phyloP scores from a whole-genome alignment of 345 rosid species.

The Tarenaya hassleriana region DNA sequence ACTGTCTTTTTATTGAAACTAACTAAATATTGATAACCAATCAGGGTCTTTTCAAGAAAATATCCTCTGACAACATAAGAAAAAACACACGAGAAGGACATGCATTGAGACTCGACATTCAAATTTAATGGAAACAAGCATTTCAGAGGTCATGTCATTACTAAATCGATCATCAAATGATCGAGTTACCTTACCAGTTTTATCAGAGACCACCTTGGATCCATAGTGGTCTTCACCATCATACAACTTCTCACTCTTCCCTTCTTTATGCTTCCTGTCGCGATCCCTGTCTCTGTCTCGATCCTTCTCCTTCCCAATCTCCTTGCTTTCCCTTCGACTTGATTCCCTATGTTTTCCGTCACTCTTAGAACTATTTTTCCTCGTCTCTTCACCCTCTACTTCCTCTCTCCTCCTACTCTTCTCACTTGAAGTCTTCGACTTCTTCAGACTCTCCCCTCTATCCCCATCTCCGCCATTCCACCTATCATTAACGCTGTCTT shows the following conservation, averaged over 20 bases:
- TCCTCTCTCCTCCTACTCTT: conserved; percentile 63
- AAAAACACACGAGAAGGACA: too few species aligned
- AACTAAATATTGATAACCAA: neutral
- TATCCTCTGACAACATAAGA: too few species aligned
- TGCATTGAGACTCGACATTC: too few species aligned
- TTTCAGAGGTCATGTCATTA: neutral
- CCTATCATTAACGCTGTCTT: conserved; percentile 55
- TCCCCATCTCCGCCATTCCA: conserved; percentile 74
- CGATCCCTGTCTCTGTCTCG: conserved; percentile 28
- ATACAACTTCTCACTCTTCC: conserved; percentile 44
- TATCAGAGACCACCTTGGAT: conserved; percentile 42
- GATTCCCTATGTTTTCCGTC: conserved; percentile 67
- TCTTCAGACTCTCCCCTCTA: conserved; percentile 44
- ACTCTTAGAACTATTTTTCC: conserved; percentile 44
- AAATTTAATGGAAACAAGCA: too few species aligned
- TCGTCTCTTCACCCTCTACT: conserved; percentile 42
- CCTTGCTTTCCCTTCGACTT: conserved; percentile 56
- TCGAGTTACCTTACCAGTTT: conserved; percentile 56
- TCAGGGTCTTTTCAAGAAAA: too few species aligned
- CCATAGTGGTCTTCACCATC: conserved; percentile 41
- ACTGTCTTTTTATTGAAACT: too few species aligned
- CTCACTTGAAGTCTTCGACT: conserved; percentile 49
- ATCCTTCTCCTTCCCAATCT: conserved; percentile 34
- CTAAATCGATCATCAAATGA: conserved; percentile 9
- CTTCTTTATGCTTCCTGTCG: conserved; percentile 46